A percentile compares a stretch with the other conserved stretches of the same genome.
Conservation (phyloP, 192 early-diverging fungal species). For the Dimargaris verticillata region DNA sequence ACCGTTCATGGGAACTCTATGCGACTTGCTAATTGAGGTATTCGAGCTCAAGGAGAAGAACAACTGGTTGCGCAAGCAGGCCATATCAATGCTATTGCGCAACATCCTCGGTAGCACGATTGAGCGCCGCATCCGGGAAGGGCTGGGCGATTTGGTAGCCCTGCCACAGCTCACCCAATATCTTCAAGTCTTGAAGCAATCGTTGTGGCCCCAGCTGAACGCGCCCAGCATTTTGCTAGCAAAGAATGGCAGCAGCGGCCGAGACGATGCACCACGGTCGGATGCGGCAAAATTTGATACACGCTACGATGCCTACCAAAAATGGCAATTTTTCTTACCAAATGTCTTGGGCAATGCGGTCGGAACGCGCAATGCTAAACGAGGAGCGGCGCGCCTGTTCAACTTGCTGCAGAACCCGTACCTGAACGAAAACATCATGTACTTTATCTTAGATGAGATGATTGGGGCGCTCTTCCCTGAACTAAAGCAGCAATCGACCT, state of each 20-base stretch:
- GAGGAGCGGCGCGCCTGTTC: constrained; percentile 53
- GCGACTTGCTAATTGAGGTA: constrained; percentile 76
- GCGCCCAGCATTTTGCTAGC: constrained; percentile 4
- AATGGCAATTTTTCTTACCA: constrained; percentile 42
- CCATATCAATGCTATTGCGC: constrained; percentile 69
- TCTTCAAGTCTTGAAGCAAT: constrained; percentile 16
- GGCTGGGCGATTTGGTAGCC: constrained; percentile 13
- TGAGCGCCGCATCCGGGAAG: constrained; percentile 44
- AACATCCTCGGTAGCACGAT: constrained; percentile 77
- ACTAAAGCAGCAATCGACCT: constrained; percentile 9
- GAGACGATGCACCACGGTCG: constrained; percentile 10
- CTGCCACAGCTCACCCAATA: constrained; percentile 17
- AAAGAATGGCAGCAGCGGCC: no score
- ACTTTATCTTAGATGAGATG: constrained; percentile 59
- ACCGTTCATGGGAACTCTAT: constrained; percentile 48
- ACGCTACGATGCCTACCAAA: constrained; percentile 29
- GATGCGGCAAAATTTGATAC: constrained; percentile 25
- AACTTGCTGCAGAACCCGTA: constrained; percentile 53
- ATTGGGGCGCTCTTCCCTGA: constrained; percentile 56
- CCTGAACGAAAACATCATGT: constrained; percentile 68
- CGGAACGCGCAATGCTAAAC: constrained; percentile 59
- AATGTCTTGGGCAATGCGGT: constrained; percentile 62
- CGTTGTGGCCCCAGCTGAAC: constrained; percentile 23
- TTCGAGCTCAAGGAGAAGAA: constrained; percentile 79
- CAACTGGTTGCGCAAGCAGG: constrained; percentile 79